Conservation (phyloP, 164 flowering plant species). For the Warburgia ugandensis region DNA sequence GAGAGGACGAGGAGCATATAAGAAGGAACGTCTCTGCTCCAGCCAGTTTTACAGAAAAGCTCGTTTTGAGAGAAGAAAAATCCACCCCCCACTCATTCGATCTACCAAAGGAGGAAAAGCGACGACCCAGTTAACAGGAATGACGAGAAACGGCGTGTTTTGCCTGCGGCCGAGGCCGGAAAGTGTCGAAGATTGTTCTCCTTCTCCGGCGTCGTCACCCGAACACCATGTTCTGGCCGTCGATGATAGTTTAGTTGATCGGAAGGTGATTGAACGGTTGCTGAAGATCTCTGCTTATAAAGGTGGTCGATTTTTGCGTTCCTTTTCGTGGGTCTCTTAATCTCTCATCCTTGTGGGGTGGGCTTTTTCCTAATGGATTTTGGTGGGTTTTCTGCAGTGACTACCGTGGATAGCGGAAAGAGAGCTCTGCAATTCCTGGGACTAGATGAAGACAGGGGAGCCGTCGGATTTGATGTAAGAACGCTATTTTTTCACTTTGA, state of each 20-base stretch:
- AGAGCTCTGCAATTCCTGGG: slow-evolving; percentile 83
- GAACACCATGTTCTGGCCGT: slow-evolving; percentile 85
- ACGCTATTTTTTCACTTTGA: not conserved
- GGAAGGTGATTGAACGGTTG: slow-evolving; percentile 78
- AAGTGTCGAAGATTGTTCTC: not conserved
- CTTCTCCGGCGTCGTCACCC: not conserved
- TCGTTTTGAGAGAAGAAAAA: too few relatives aligned
- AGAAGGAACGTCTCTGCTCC: too few relatives aligned
- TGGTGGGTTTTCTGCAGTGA: slow-evolving; percentile 46
- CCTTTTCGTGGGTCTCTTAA: too few relatives aligned
- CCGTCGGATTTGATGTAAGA: not conserved
- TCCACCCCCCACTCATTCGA: too few relatives aligned
- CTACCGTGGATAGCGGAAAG: slow-evolving; percentile 84
- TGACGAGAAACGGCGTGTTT: too few relatives aligned
- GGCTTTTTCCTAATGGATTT: not conserved
- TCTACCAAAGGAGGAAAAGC: too few relatives aligned
- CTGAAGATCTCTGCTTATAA: slow-evolving; percentile 71
- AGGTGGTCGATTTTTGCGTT: slow-evolving; percentile 29
- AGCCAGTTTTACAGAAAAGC: too few relatives aligned
- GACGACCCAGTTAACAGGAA: too few relatives aligned
- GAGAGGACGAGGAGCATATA: too few relatives aligned
- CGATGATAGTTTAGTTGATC: slow-evolving; percentile 84
- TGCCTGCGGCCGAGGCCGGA: too few relatives aligned
- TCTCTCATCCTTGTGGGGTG: not conserved
- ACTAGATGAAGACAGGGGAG: slow-evolving; percentile 44